These are phyloP conservation scores for Umbilicus rupestris DNA, from an alignment of 164 flowering plant species.

Conservation along the genomic window DNA sequence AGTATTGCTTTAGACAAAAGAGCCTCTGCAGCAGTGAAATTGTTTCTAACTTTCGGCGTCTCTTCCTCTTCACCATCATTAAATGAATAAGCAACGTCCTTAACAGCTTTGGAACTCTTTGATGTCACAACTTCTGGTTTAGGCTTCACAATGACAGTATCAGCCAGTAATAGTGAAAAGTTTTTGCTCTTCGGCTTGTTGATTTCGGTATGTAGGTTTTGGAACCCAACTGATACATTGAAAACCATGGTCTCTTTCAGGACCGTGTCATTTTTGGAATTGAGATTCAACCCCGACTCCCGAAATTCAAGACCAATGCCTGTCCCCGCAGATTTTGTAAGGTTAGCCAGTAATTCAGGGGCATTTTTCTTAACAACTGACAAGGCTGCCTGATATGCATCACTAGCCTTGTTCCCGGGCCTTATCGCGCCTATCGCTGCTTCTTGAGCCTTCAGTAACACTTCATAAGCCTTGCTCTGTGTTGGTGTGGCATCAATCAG, in stretches of 20 bases:
- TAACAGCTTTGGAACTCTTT: slow-evolving; percentile 44
- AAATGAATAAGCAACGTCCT: slow-evolving; percentile 71
- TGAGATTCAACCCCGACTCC: slow-evolving; percentile 56
- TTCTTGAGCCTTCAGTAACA: slow-evolving; percentile 67
- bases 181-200: slow-evolving; percentile 39
- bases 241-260: slow-evolving; percentile 61
- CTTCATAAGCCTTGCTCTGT: slow-evolving; percentile 73
- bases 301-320: slow-evolving; percentile 79
- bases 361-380: slow-evolving; percentile 57
- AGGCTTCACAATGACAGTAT: slow-evolving; percentile 51
- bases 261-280: slow-evolving; percentile 53
- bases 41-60: slow-evolving; percentile 26
- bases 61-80: slow-evolving; percentile 69
- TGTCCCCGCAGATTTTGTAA: slow-evolving; percentile 74
- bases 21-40: slow-evolving; percentile 19
- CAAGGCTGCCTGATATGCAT: slow-evolving; percentile 52
- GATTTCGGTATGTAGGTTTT: slow-evolving; percentile 40
- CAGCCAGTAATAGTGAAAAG: slow-evolving; percentile 57
- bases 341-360: slow-evolving; percentile 41
- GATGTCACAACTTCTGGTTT: slow-evolving; percentile 42
- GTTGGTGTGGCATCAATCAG: slow-evolving; percentile 55
- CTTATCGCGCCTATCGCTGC: slow-evolving; percentile 52
- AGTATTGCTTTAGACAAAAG: slow-evolving; percentile 47
- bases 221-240: slow-evolving; percentile 70
- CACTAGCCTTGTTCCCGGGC: slow-evolving; percentile 45